phyloP scores from a whole-genome alignment of 305 asterid species.

The Nicotiana rustica region DNA sequence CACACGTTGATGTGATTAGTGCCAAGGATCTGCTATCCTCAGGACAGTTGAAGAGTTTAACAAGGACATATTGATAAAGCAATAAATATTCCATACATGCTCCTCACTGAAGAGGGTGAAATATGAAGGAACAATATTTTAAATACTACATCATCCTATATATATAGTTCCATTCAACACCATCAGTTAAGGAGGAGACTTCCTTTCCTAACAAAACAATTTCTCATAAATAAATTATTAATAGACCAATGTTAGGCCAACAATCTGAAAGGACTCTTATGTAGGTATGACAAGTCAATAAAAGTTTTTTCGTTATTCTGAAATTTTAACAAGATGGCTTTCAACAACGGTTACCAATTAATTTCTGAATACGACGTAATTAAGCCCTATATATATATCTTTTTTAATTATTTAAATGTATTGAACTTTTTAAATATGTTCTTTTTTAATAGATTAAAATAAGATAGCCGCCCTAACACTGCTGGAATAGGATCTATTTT shows the following conservation, averaged over 20 bases:
- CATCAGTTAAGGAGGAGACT: neutral
- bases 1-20: no score
- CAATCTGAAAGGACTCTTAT: constrained; percentile 10
- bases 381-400: neutral
- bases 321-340: neutral
- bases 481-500: neutral
- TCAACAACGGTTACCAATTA: neutral
- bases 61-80: no score
- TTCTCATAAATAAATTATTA: neutral
- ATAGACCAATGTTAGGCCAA: constrained; percentile 30
- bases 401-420: neutral
- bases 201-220: neutral
- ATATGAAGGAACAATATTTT: no score
- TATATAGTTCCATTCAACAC: no score
- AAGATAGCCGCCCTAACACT: neutral
- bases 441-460: neutral
- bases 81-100: no score
- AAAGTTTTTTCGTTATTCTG: constrained; percentile 10
- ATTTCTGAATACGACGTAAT: neutral
- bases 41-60: no score
- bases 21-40: no score
- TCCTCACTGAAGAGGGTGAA: no score
- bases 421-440: no score
- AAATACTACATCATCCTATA: no score
- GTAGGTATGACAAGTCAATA: constrained; percentile 25